A percentile compares a stretch with the other conserved stretches of the same genome.
phyloP scores from a whole-genome alignment of 2,329 filamentous ascomycete species.

The Aspergillus uvarum region DNA sequence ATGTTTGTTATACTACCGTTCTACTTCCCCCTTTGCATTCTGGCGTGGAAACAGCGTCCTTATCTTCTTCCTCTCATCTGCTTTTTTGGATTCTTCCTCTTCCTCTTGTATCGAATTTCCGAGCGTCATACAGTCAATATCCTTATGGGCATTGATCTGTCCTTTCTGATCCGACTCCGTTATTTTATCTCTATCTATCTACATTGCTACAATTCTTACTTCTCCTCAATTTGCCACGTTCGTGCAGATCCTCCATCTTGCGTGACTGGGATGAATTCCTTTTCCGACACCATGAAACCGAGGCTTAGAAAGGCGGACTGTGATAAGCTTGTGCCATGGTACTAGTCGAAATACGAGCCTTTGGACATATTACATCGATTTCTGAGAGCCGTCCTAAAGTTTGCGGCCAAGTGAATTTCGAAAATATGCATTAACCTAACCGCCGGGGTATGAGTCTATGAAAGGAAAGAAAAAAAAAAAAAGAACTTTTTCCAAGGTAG shows the following conservation, averaged over 20 bases:
- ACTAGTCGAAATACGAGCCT: too few relatives aligned
- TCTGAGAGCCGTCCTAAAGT: too few relatives aligned
- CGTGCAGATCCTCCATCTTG: too few relatives aligned
- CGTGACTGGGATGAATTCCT: too few relatives aligned
- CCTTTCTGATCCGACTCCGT: neutral
- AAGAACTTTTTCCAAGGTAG: neutral
- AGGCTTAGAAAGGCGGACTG: too few relatives aligned
- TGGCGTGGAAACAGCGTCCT: neutral
- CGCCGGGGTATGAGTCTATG: neutral
- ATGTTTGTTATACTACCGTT: neutral
- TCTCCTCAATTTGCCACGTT: neutral
- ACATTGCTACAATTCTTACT: too few relatives aligned
- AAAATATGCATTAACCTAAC: neutral
- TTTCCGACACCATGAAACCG: too few relatives aligned
- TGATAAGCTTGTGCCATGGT: too few relatives aligned
- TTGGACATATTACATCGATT: too few relatives aligned
- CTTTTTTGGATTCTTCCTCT: neutral
- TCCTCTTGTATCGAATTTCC: neutral
- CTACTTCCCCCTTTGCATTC: neutral
- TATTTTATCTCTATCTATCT: neutral
- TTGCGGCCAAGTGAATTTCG: neutral
- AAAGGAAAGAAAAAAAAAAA: neutral
- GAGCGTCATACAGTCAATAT: neutral
- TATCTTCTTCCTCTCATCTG: constrained; percentile 1
- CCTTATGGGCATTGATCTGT: neutral